These are phyloP conservation scores for Davidsoniella eucalypti DNA, from an alignment of 2,329 filamentous ascomycete genomes.

Conservation along the genomic window DNA sequence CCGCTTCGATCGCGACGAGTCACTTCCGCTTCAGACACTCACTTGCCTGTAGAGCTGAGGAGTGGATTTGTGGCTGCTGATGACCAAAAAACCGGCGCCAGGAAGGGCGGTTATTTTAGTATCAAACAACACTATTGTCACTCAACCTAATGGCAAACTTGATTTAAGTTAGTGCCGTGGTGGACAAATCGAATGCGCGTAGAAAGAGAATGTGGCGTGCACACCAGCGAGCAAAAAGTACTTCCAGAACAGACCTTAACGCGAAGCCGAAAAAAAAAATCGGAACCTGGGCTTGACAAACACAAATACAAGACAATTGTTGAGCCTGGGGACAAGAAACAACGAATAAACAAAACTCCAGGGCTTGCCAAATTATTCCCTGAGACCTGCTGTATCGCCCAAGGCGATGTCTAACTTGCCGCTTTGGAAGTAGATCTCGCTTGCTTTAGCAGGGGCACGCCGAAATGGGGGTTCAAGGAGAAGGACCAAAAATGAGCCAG, in stretches of 20 bases:
- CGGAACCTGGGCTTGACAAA: constrained; percentile 1
- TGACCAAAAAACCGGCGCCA: no score
- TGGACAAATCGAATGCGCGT: no score
- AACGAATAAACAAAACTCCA: constrained; percentile 3
- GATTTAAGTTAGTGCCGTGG: neutral
- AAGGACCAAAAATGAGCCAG: constrained; percentile 4
- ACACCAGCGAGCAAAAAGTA: neutral
- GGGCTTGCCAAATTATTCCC: constrained; percentile 7
- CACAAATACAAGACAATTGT: neutral
- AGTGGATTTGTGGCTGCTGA: no score
- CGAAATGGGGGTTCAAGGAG: constrained; percentile 3
- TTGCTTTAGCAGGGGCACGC: constrained; percentile 6
- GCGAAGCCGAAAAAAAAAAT: neutral
- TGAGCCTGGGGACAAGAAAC: neutral
- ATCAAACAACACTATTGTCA: neutral
- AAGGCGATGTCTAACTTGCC: constrained; percentile 6
- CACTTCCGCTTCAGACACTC: no score
- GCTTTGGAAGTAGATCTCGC: constrained; percentile 11
- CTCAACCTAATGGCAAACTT: neutral
- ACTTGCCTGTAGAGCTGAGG: no score
- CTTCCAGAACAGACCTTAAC: constrained; percentile 2
- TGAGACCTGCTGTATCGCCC: constrained; percentile 2
- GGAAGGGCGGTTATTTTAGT: no score
- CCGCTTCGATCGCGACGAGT: no score
- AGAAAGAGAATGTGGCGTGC: neutral